phyloP scores from a whole-genome alignment of 495 filamentous ascomycete genomes.

The Ramalina intermedia region DNA sequence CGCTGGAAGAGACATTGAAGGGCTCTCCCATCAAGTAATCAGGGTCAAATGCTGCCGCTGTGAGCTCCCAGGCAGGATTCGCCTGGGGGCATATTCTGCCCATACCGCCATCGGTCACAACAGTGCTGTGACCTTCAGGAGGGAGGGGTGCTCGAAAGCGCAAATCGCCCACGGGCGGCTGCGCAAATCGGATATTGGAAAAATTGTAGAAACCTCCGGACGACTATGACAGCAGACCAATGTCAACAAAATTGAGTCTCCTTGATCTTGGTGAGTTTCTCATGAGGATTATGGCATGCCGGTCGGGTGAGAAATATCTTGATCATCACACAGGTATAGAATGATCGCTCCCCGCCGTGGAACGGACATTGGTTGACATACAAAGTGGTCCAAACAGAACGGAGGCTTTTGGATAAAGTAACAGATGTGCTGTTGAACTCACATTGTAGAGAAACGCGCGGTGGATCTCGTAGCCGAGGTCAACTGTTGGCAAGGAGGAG shows the following conservation, averaged over 20 bases:
- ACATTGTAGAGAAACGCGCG: constrained; percentile 34
- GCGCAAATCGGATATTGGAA: constrained; percentile 45
- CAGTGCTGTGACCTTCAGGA: constrained; percentile 11
- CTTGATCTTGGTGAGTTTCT: too few species aligned
- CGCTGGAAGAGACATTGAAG: constrained; percentile 1
- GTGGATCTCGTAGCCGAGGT: constrained; percentile 36
- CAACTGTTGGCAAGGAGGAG: constrained; percentile 27
- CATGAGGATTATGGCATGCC: too few species aligned
- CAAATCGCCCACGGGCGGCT: constrained; percentile 36
- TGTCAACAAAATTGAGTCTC: not conserved
- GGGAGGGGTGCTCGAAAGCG: constrained; percentile 34
- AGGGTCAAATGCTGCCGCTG: constrained; percentile 24
- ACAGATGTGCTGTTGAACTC: constrained; percentile 1
- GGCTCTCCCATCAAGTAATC: constrained; percentile 13
- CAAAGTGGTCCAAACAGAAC: too few species aligned
- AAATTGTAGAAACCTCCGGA: constrained; percentile 38
- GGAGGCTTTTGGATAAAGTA: too few species aligned
- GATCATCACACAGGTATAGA: too few species aligned
- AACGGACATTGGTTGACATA: too few species aligned
- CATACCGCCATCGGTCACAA: constrained; percentile 29
- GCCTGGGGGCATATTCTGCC: constrained; percentile 39
- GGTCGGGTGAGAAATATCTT: too few species aligned
- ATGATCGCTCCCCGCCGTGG: too few species aligned
- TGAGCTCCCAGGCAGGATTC: constrained; percentile 25
- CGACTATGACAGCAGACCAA: constrained; percentile 5